Evolutionary conservation across 805 yeast species (phyloP).

Genomic region (Wickerhamiella allomyrinae): DNA sequence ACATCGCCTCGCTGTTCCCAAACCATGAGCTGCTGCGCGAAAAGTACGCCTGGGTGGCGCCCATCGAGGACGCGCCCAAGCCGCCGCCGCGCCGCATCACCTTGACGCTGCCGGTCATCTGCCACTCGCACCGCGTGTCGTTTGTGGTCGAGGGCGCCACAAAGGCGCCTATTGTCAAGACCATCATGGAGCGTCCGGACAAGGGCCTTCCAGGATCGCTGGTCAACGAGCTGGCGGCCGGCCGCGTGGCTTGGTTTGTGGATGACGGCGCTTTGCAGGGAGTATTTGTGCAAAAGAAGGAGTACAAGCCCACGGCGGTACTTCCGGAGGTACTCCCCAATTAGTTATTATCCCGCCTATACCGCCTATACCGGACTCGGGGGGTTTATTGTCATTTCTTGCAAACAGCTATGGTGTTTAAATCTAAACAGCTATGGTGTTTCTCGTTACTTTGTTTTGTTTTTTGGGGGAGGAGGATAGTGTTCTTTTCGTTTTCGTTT

Average conservation of each 20-base stretch:
- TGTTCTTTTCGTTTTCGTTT: too few relatives aligned
- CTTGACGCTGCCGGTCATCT: constrained; percentile 82
- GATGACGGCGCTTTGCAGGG: constrained; percentile 85
- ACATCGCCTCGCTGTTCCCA: constrained; percentile 92
- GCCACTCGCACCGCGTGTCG: constrained; percentile 83
- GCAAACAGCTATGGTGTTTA: too few relatives aligned
- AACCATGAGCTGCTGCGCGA: constrained; percentile 80
- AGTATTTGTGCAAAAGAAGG: constrained; percentile 56
- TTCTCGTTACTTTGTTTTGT: too few relatives aligned
- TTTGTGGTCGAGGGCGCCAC: constrained; percentile 95
- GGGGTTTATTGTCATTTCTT: too few relatives aligned
- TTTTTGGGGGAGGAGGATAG: too few relatives aligned
- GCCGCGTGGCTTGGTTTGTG: constrained; percentile 93
- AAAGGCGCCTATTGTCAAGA: constrained; percentile 81
- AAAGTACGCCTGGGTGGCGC: constrained; percentile 86
- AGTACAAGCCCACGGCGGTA: constrained; percentile 42
- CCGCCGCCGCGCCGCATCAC: constrained; percentile 82
- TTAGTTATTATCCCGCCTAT: too few relatives aligned
- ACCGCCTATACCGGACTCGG: too few relatives aligned
- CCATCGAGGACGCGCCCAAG: constrained; percentile 80
- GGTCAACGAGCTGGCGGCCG: constrained; percentile 93
- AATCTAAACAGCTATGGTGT: too few relatives aligned
- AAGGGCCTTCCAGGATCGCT: constrained; percentile 88
- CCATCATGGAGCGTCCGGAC: constrained; percentile 92
- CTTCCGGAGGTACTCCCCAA: not conserved